These are phyloP conservation scores for Colletotrichum sp. DNA, from an alignment of 2,329 filamentous ascomycete species.

Conservation along the genomic window DNA sequence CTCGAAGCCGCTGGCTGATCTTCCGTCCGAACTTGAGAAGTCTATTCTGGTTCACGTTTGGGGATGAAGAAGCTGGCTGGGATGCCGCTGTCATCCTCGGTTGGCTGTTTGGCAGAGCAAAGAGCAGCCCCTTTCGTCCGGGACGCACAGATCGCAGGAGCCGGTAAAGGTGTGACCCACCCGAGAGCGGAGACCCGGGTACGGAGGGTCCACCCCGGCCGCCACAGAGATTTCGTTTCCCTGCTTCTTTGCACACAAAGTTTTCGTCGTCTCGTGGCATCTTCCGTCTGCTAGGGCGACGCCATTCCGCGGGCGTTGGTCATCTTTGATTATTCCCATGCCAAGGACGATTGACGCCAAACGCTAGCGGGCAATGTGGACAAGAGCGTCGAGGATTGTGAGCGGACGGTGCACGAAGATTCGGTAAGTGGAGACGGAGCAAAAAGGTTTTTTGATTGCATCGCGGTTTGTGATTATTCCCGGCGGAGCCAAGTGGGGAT, in stretches of 20 bases:
- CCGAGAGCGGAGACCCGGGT: not conserved
- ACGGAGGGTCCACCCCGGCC: not conserved
- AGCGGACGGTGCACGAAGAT: not conserved
- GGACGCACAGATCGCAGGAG: not conserved
- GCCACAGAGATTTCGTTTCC: not conserved
- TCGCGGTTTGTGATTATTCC: slow-evolving; percentile 2
- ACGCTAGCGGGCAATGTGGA: not conserved
- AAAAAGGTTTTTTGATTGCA: slow-evolving; percentile 8
- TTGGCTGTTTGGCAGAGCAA: not conserved
- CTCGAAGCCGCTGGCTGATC: not conserved
- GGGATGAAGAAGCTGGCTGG: not conserved
- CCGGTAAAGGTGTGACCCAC: not conserved
- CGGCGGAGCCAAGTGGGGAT: not conserved
- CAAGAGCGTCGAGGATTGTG: not conserved
- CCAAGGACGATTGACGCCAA: not conserved
- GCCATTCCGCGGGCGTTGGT: not conserved
- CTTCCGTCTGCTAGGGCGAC: not conserved
- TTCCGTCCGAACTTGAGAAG: not conserved
- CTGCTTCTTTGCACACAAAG: not conserved
- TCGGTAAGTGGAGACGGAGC: not conserved
- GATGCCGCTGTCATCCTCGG: not conserved
- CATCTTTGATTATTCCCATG: not conserved
- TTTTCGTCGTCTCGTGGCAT: not conserved
- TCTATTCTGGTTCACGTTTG: not conserved
- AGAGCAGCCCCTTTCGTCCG: slow-evolving; percentile 6